Evolutionary conservation across 1,139 yeast species (phyloP), one percentile per base, ranked within the genome.

Genomic region (Blastobotrys elegans): DNA sequence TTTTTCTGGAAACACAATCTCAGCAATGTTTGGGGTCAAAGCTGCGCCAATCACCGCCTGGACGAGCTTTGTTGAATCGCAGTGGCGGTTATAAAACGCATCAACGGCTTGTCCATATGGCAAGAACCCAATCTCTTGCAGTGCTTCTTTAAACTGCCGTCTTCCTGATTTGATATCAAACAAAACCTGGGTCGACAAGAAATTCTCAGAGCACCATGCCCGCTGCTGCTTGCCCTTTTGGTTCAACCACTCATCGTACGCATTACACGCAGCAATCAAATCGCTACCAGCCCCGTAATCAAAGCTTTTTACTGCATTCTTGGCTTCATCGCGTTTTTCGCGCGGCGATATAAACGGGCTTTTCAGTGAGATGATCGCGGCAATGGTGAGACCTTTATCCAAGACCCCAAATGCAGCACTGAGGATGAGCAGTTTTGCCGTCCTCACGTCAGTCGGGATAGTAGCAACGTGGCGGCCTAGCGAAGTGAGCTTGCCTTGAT

Each of bases 401-500:
- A 88, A 67, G 58, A 95, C 84, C 0, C 95, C 95, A 64, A 90
- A 86, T 11, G 89, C 75, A 40, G 94, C 79, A 1, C 95, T 88
- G 51, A 80, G 76, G 26, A 90, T 79, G 43, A 92, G 69, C 43
- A 90, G 66, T 60, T 92, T 92, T 5, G 96, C 97, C 49, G 89
- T 84, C 50, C 79, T 81, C 42, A 92, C 76, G 64, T 92, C 97
- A 8, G 95, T 74, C 0, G 97, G 97, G 50, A 92, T 71, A 58
- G 81, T 71, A 0, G 96, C 84, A 39, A 90, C 71, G 59, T 84
- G 89, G 48, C 73, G 75, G n/a, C 98, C 98, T 37, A 92, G 68
- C 46, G 84, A 77, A 0, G 97, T 84, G 40, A 92, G 69, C 1
- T 70, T 70, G 41, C 77, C 84, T n/a, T 33, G 22, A 21, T 69